A percentile compares a stretch with the other conserved stretches of the same genome.
Conservation (phyloP, 345 rosid genomes). For the Angophora floribunda region DNA sequence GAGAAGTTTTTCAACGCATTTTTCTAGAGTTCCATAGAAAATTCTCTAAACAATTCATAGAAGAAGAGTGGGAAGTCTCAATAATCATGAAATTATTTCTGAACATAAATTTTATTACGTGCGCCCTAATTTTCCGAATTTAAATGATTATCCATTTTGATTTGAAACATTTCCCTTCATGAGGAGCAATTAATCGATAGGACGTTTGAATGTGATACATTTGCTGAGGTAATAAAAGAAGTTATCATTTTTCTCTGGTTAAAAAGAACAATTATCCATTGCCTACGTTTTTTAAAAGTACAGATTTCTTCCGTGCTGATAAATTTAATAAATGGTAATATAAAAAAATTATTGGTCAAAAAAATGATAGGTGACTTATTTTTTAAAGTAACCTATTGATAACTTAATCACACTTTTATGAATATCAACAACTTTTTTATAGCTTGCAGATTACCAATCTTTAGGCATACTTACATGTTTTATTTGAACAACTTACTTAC, state of each 20-base stretch:
- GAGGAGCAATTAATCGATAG: not conserved
- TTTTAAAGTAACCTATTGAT: not conserved
- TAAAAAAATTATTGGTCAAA: not conserved
- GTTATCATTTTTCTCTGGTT: not conserved
- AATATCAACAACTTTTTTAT: not conserved
- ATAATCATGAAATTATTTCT: not conserved
- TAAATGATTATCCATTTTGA: not conserved
- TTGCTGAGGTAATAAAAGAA: not conserved
- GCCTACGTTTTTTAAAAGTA: rapidly evolving
- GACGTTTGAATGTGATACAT: rapidly evolving
- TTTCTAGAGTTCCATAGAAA: not conserved
- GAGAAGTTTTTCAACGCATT: not conserved
- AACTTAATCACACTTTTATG: not conserved
- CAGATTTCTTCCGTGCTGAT: no score
- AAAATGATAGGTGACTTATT: not conserved
- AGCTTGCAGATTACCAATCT: not conserved
- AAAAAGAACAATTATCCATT: not conserved
- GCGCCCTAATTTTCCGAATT: not conserved
- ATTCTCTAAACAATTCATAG: not conserved
- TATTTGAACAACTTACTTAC: not conserved
- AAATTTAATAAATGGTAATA: no score
- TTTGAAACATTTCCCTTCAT: not conserved
- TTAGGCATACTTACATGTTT: not conserved
- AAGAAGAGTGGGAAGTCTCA: not conserved
- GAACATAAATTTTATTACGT: no score